Evolutionary conservation across 2,329 filamentous ascomycete genomes (phyloP).

Genomic region (Penicillium hesseltinei): DNA sequence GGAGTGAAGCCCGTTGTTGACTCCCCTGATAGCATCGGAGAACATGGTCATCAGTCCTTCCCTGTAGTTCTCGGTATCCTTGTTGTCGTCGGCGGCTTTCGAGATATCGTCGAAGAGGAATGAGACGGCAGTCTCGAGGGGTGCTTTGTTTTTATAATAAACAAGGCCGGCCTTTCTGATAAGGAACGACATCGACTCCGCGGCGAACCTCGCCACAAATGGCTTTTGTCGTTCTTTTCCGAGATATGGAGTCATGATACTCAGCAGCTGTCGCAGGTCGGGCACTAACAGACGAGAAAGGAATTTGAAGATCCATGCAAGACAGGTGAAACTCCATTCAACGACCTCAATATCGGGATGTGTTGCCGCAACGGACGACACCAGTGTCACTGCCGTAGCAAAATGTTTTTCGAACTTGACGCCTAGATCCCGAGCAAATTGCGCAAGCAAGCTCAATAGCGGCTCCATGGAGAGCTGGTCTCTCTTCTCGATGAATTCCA

Average conservation of each 20-base stretch:
- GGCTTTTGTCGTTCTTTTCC: conserved; percentile 78
- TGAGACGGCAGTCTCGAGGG: conserved; percentile 67
- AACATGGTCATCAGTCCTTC: conserved; percentile 91
- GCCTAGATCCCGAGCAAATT: conserved; percentile 92
- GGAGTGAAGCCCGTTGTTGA: conserved; percentile 59
- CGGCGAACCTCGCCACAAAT: conserved; percentile 87
- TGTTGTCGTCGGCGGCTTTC: conserved; percentile 31
- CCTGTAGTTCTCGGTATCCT: conserved; percentile 61
- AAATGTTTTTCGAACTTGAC: conserved; percentile 87
- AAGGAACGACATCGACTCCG: conserved; percentile 91
- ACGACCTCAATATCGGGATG: conserved; percentile 82
- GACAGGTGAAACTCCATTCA: conserved; percentile 92
- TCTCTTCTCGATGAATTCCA: conserved; percentile 71
- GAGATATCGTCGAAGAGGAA: conserved; percentile 69
- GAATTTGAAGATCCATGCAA: conserved; percentile 97
- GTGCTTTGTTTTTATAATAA: conserved; percentile 68
- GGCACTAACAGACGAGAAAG: conserved; percentile 82
- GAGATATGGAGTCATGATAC: conserved; percentile 78
- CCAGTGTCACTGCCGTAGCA: conserved; percentile 67
- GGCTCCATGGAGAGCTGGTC: conserved; percentile 82
- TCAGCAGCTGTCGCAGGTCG: conserved; percentile 79
- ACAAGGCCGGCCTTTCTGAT: conserved; percentile 81
- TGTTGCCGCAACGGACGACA: conserved; percentile 74
- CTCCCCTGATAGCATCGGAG: conserved; percentile 70
- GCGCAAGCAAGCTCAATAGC: conserved; percentile 79